Percentiles rank a stretch among this genome's conserved stretches.
Conservation (phyloP, 139 green algal genomes). For the Edaphochlamys debaryana region DNA sequence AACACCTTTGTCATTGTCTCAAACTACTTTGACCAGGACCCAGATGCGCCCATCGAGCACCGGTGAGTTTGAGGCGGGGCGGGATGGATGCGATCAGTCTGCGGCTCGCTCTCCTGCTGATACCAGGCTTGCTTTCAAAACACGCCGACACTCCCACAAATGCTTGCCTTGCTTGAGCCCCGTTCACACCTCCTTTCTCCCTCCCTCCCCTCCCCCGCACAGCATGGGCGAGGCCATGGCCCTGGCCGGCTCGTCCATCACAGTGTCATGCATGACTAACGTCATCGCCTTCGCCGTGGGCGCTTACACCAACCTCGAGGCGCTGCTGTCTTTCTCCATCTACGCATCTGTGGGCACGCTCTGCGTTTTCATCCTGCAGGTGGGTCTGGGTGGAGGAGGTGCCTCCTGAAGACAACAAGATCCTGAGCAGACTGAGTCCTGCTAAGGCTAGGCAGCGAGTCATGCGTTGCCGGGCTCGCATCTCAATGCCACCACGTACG, state of each 20-base stretch:
- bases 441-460: neutral
- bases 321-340: constrained; percentile 60
- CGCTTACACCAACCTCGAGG: constrained; percentile 60
- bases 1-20: constrained; percentile 67
- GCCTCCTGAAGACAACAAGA: no score
- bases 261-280: constrained; percentile 62
- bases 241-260: constrained; percentile 54
- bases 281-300: constrained; percentile 66
- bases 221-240: constrained; percentile 52
- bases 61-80: no score
- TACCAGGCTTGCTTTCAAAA: no score
- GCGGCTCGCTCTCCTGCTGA: no score
- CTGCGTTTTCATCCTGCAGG: constrained; percentile 60
- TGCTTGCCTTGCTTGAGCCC: no score
- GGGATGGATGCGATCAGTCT: no score
- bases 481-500: neutral
- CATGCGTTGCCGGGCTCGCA: neutral
- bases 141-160: no score
- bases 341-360: constrained; percentile 63
- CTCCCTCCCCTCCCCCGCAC: neutral
- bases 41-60: constrained; percentile 26
- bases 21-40: constrained; percentile 50
- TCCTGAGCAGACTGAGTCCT: no score
- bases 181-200: no score
- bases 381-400: neutral